A percentile compares a stretch with the other conserved stretches of the same genome.
These are phyloP conservation scores for Dictyostelium discoideum DNA, from an alignment of 78 protist genomes.

Conservation along the genomic window DNA sequence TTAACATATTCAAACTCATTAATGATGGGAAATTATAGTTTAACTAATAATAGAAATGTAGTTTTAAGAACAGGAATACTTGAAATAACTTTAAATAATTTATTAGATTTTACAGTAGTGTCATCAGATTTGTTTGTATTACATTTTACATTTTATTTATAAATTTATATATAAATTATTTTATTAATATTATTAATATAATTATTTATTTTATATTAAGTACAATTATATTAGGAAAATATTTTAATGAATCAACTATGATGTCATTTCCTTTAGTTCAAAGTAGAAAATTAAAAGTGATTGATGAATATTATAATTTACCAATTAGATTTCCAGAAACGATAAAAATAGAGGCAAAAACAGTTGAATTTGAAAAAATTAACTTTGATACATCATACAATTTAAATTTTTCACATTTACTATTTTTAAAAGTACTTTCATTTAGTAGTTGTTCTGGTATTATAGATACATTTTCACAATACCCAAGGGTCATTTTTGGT, in stretches of 20 bases:
- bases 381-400: no score
- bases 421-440: no score
- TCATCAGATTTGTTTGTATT: neutral
- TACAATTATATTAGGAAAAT: neutral
- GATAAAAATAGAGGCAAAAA: no score
- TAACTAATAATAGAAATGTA: neutral
- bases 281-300: no score
- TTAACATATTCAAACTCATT: neutral
- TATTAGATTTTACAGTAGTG: neutral
- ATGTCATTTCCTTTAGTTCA: neutral
- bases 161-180: no score
- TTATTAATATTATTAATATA: no score
- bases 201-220: neutral
- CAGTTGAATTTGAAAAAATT: no score
- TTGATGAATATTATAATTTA: neutral
- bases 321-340: neutral
- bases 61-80: neutral
- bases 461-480: no score
- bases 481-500: neutral
- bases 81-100: neutral
- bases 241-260: neutral
- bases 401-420: neutral
- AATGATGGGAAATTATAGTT: neutral
- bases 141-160: neutral
- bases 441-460: neutral